Base-by-base conservation (phyloP, 331 rosid genomes). In the Malus hybrid region DNA sequence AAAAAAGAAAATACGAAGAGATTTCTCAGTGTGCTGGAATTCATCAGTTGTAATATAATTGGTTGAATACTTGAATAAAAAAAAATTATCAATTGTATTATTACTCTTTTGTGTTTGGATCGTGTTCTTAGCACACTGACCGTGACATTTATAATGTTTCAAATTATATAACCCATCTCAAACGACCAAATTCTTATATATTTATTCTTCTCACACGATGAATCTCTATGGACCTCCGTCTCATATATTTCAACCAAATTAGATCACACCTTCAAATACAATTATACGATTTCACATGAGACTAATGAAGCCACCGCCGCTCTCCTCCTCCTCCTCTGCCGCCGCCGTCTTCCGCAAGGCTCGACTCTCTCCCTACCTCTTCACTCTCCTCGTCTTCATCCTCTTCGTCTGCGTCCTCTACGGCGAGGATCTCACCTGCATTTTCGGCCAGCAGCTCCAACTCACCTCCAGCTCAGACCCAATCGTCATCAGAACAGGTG, bases 311-410 rank as follows among this genome's bases (percentile, higher is more conserved):
- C 73, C 93, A 16, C 63, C 67, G 28, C 80, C 72, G 11, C 73
- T 78, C 29, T 78, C 89, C 46, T 72, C 90, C 6, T 71, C 83
- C 44, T 2, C 22, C 85, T 2, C 44, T 1, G 3, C 44, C 11
- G 42, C 44, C 46, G 67, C 85, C 16, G 70, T 84, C 50, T 82
- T 83, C 9, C 85, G 93, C 73, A 85, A 83, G 42, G 76, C 84
- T 82, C 93, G 95, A 22, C 73, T 91, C 81, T 86, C 96, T 55
- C 89, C 92, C 15, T 94, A 82, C 76, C 92, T 91, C 68, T 80
- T 90, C 81, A 84, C 91, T 73, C 78, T 91, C 66, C 71, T 94
- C 10, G 78, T 83, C 39, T 90, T 90, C 92, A 85, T 92, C 34
- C 70, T 92, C 86, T 92, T 94, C 71, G 88, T 88, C 56, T 42